Base-by-base conservation (phyloP, 2,329 filamentous ascomycete species). In the Phyllosticta citribraziliensis region DNA sequence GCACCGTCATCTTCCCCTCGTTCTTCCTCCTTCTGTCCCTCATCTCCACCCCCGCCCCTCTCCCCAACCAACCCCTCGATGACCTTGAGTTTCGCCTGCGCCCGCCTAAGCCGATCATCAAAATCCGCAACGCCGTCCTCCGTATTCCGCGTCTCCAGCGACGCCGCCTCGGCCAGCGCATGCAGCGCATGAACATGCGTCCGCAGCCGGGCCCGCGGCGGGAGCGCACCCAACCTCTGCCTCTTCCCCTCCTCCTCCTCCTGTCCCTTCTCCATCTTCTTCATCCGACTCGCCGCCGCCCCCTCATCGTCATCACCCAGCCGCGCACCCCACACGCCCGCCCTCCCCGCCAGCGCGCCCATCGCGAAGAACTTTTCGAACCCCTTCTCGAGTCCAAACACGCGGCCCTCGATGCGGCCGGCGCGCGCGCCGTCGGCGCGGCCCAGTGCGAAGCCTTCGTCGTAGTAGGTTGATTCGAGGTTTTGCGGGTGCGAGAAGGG, bases 41-140 rank as follows among this genome's bases (percentile, higher is more conserved):
- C 47, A 65, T 61, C 54, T 65, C 66, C 24, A 67, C 57, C 47
- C 40, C 57, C 17, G 47, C 35, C 5, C 58, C 53, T 25, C 57
- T 64, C 56, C 58, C 54, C 59, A 24, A 83, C 69, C 10, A 89
- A 85, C 63, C 86, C 86, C 73, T 94, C 88, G 53, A 97, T 85
- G 55, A 99, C 82, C 74, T 93, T 96, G 1, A 84, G 83, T 72
- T 96, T 97, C 2, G 88, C 88, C 66, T 85, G 83, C 3, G 91
- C 93, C 65, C 89, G 84, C 75, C 92, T 94, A 50, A 96, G 71
- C 12, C 92, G 82, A 71, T 97, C 90, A 69, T 99, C 94, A 69
- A 96, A 92, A 68, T 97, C 92, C 57, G 88, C 88, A 22, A 99
- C 91, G 0, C 88, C 87, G 55, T 96, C 90, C 70, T 97, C 93